Evolutionary conservation across 1,284 basidiomycete species (phyloP), one percentile per base, ranked within the genome.

Genomic region (Marasmius sp.): DNA sequence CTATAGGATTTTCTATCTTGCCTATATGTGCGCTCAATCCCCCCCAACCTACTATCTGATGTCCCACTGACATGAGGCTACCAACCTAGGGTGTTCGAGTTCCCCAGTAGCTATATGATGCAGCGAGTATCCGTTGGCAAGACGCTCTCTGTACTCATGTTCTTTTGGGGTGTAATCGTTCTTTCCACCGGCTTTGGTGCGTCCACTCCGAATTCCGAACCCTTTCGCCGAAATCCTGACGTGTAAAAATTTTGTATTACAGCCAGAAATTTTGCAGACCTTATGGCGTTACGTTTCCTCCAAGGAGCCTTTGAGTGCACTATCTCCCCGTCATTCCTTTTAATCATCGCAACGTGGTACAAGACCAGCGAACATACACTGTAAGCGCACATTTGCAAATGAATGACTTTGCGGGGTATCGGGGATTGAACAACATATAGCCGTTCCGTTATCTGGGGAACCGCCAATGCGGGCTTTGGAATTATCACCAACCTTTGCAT

Each of bases 191-290:
- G 57, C 0, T 65, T 65, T 34, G 58, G 64, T 65, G n/a, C 6
- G 18, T 10, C 33, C 58, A 27, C 8, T 53, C 33, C 33, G 18
- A 33, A 36, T 22, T 16, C 27, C 18, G 9, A 27, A 27, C 27
- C 27, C 36, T 18, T 10, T 18, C 22, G 20, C 22, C 12, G 37
- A 37, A 16, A 51, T 18, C 7, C 34, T 34, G 41, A 16, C 14
- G 34, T 18, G 10, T 34, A n/a, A 47, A 47, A 72, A 7, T 68
- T 72, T 48, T 69, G 61, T 39, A 66, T 72, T 16, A 66, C 72
- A 65, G 64, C 61, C 16, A 47, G 61, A n/a, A 65, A 65, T 27
- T 65, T 54, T 39, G 58, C 61, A 6, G 54, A 59, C 12, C 61
- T 65, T 8, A 65, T 65, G 64, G 37, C 58, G 6, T 48, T 67